Evolutionary conservation across 108 stramenopile genomes (phyloP).

Genomic region (Skeletonema potamos): DNA sequence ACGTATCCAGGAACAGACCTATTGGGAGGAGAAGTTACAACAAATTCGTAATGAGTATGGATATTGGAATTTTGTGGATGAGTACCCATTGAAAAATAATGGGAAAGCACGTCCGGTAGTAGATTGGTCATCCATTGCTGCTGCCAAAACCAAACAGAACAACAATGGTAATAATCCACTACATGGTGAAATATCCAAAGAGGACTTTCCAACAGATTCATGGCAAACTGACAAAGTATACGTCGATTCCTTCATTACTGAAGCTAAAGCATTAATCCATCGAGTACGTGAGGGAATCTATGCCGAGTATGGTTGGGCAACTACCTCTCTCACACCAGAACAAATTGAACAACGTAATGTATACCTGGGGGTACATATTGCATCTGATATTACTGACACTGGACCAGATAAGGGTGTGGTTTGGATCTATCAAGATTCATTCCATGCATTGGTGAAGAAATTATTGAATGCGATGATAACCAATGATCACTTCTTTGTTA

Average conservation of each 20-base stretch:
- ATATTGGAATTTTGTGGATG: conserved; percentile 32
- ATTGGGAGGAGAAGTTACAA: conserved; percentile 11
- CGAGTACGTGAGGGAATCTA: conserved; percentile 68
- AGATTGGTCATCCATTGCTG: conserved; percentile 13
- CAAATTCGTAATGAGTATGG: conserved; percentile 25
- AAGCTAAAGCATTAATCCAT: conserved; percentile 49
- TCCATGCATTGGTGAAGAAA: conserved; percentile 42
- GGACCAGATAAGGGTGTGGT: conserved; percentile 2
- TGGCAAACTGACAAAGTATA: conserved; percentile 75
- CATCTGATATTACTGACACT: neutral
- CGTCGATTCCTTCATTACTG: conserved; percentile 47
- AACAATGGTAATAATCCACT: conserved; percentile 16
- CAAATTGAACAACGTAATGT: conserved; percentile 6
- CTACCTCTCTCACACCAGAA: conserved; percentile 8
- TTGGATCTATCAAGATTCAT: conserved; percentile 35
- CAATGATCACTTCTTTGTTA: conserved; percentile 53
- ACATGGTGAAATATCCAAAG: conserved; percentile 31
- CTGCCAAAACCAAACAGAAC: neutral
- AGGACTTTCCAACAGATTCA: conserved; percentile 37
- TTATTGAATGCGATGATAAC: conserved; percentile 65
- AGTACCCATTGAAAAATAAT: neutral
- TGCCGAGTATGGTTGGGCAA: conserved; percentile 65
- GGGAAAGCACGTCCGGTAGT: conserved; percentile 12
- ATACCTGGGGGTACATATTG: conserved; percentile 4
- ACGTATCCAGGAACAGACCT: conserved; percentile 5